Conservation (phyloP, 129 eudicot species). For the Calendula officinalis region DNA sequence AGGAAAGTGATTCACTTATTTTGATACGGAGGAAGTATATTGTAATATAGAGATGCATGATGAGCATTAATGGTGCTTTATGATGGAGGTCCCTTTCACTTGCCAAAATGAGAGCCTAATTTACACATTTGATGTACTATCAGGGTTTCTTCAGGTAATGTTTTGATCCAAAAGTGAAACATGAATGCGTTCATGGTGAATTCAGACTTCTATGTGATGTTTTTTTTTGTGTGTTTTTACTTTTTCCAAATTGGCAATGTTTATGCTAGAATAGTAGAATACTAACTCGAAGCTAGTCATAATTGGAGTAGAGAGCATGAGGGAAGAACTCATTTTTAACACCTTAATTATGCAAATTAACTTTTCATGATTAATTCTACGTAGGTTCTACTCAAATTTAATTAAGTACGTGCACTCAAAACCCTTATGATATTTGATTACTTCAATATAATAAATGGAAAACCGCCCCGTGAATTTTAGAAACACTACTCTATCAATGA, state of each 20-base stretch:
- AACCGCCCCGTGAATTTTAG: too few relatives aligned
- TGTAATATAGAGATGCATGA: conserved; percentile 40
- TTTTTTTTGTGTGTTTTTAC: conserved; percentile 4
- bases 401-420: too few relatives aligned
- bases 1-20: too few relatives aligned
- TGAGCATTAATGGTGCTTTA: conserved; percentile 37
- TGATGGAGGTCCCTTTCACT: conserved; percentile 41
- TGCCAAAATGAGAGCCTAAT: conserved; percentile 43
- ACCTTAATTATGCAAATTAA: too few relatives aligned
- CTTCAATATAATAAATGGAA: too few relatives aligned
- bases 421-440: too few relatives aligned
- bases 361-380: too few relatives aligned
- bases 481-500: too few relatives aligned
- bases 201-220: conserved; percentile 20
- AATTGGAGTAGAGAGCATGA: conserved; percentile 9
- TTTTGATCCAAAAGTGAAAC: conserved; percentile 17
- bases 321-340: not conserved
- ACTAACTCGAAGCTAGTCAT: not conserved
- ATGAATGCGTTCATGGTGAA: conserved; percentile 18
- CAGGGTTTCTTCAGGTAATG: conserved; percentile 25
- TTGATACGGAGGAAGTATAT: too few relatives aligned
- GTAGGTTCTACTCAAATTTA: too few relatives aligned
- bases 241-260: not conserved
- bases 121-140: conserved; percentile 30
- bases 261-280: not conserved